Conservation (phyloP, 768 basidiomycete genomes). For the Xanthoconium stramineum region DNA sequence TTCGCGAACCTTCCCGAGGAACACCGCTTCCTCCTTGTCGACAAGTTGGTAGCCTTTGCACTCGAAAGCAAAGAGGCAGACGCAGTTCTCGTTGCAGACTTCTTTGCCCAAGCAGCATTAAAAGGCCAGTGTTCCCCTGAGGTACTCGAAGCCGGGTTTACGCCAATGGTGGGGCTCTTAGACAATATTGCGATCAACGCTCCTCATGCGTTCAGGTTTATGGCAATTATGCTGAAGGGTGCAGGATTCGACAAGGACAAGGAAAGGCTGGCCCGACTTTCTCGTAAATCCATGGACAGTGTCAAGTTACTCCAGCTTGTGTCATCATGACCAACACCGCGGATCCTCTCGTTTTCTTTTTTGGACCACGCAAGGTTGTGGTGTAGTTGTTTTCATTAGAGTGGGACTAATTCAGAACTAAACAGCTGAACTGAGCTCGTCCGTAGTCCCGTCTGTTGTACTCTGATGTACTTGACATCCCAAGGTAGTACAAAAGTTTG, state of each 20-base stretch:
- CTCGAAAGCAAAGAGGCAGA: slow-evolving; percentile 82
- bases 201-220: slow-evolving; percentile 76
- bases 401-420: too few species aligned
- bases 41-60: slow-evolving; percentile 68
- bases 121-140: slow-evolving; percentile 58
- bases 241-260: slow-evolving; percentile 58
- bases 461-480: too few species aligned
- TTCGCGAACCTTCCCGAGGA: slow-evolving; percentile 69
- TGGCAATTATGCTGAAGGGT: slow-evolving; percentile 72
- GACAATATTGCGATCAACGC: slow-evolving; percentile 91
- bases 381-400: too few species aligned
- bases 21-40: slow-evolving; percentile 64
- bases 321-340: slow-evolving; percentile 34
- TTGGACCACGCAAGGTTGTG: slow-evolving; percentile 15
- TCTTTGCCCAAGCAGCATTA: slow-evolving; percentile 61
- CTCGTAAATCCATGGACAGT: slow-evolving; percentile 57
- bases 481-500: too few species aligned
- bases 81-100: slow-evolving; percentile 69
- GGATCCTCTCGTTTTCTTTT: slow-evolving; percentile 5
- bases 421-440: too few species aligned
- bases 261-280: slow-evolving; percentile 52
- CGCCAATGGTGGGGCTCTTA: slow-evolving; percentile 65
- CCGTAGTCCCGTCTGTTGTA: too few species aligned
- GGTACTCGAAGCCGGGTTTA: slow-evolving; percentile 74
- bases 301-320: slow-evolving; percentile 59